These are phyloP conservation scores for Tricholoma sp. DNA, from an alignment of 768 basidiomycete genomes.

Conservation along the genomic window DNA sequence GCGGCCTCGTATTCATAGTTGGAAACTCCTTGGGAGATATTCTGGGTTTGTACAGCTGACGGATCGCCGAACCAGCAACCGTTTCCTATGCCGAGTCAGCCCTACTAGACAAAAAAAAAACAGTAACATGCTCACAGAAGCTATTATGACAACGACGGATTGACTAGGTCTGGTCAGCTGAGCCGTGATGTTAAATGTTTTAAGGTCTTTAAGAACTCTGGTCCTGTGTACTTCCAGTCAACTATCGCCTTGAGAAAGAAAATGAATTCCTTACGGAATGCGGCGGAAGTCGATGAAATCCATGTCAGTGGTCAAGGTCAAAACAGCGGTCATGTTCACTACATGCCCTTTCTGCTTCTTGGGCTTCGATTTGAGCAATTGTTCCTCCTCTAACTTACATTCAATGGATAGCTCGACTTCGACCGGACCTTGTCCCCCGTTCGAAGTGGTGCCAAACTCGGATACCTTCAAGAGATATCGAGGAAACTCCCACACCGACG, in stretches of 20 bases:
- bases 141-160: constrained; percentile 49
- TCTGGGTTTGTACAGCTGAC: constrained; percentile 51
- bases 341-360: constrained; percentile 43
- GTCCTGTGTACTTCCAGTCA: constrained; percentile 42
- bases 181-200: constrained; percentile 55
- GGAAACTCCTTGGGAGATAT: constrained; percentile 56
- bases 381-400: constrained; percentile 44
- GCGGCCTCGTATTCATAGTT: constrained; percentile 66
- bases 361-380: constrained; percentile 21
- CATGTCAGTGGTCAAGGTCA: constrained; percentile 72
- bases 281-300: constrained; percentile 76
- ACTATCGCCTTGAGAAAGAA: neutral
- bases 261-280: constrained; percentile 50
- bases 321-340: constrained; percentile 61
- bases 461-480: constrained; percentile 50
- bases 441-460: constrained; percentile 39
- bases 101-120: neutral
- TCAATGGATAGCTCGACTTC: constrained; percentile 51
- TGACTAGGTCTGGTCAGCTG: constrained; percentile 75
- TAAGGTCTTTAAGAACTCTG: constrained; percentile 53
- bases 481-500: constrained; percentile 59
- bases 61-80: constrained; percentile 59
- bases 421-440: constrained; percentile 47
- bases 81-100: constrained; percentile 50
- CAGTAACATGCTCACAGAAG: constrained; percentile 45